Evolutionary conservation across 139 green algal genomes (phyloP).

Genomic region (Ettlia oleoabundans): DNA sequence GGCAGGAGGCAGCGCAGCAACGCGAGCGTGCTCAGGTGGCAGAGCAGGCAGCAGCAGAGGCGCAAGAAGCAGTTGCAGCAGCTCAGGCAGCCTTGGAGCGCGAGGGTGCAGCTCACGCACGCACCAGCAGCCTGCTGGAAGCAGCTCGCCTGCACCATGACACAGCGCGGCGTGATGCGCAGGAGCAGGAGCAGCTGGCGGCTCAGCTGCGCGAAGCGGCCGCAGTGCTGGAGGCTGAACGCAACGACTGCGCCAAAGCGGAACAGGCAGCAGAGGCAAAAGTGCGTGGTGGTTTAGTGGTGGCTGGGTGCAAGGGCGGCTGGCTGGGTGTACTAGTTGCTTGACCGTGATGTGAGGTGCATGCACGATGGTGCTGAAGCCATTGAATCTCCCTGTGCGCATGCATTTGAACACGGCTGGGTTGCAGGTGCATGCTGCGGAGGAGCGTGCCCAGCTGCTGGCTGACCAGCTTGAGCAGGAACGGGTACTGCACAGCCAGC

Average conservation of each 20-base stretch:
- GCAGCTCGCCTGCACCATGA: conserved; percentile 23
- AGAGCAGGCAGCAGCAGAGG: neutral
- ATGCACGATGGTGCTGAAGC: too few species aligned
- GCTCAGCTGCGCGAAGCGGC: conserved; percentile 12
- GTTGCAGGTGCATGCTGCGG: neutral
- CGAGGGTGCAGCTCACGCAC: neutral
- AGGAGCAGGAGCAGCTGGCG: conserved; percentile 7
- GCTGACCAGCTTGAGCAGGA: conserved; percentile 11
- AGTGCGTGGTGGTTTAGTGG: too few species aligned
- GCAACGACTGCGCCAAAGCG: neutral
- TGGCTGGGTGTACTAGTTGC: too few species aligned
- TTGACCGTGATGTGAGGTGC: too few species aligned
- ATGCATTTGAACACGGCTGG: too few species aligned
- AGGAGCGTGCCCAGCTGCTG: conserved; percentile 11
- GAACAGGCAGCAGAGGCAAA: conserved; percentile 23
- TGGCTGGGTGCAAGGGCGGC: too few species aligned
- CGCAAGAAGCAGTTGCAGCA: neutral
- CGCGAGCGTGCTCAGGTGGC: neutral
- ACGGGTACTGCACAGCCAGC: neutral
- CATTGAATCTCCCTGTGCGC: too few species aligned
- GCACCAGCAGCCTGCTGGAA: conserved; percentile 27
- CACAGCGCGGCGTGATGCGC: neutral
- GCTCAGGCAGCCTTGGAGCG: conserved; percentile 17
- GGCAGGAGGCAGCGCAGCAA: neutral
- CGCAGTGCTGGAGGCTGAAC: conserved; percentile 22